phyloP scores from a whole-genome alignment of 805 yeast genomes.

The Kazachstania psychrophila region DNA sequence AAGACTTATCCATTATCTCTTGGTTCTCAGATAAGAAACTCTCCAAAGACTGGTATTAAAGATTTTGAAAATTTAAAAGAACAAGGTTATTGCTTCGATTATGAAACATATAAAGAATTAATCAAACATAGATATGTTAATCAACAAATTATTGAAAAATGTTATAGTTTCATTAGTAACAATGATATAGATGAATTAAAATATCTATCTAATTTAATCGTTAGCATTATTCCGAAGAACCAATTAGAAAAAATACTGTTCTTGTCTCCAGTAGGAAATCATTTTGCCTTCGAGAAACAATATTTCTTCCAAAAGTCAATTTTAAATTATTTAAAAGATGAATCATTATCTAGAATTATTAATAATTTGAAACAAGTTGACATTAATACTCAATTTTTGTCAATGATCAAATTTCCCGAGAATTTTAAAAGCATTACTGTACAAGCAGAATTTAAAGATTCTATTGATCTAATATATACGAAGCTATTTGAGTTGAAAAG shows the following conservation, averaged over 20 bases:
- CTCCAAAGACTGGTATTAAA: conserved; percentile 19
- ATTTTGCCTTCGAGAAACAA: conserved; percentile 1
- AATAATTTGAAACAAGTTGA: conserved; percentile 5
- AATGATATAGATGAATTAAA: conserved; percentile 16
- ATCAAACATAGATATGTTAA: conserved; percentile 14
- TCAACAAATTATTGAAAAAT: conserved; percentile 13
- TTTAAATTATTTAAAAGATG: conserved; percentile 19
- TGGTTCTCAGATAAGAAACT: conserved; percentile 21
- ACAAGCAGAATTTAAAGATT: conserved; percentile 22
- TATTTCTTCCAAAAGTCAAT: conserved; percentile 8
- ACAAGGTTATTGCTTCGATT: conserved; percentile 27
- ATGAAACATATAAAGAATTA: conserved; percentile 25
- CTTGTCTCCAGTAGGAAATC: background rate
- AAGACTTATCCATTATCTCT: conserved; percentile 25
- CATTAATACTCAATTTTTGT: conserved; percentile 10
- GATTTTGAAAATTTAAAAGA: conserved; percentile 18
- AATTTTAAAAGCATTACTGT: conserved; percentile 21
- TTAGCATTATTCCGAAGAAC: conserved; percentile 5
- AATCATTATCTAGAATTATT: conserved; percentile 18
- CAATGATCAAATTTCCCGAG: conserved; percentile 20
- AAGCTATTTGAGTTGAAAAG: conserved; percentile 11
- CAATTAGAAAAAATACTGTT: conserved; percentile 8
- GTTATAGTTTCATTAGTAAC: conserved; percentile 5
- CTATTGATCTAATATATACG: conserved; percentile 18
- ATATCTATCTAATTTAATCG: conserved; percentile 15